Percentiles rank a stretch among this genome's conserved stretches.
These are phyloP conservation scores for Epichloe glyceriae DNA, from an alignment of 2,329 filamentous ascomycete genomes.

Conservation along the genomic window DNA sequence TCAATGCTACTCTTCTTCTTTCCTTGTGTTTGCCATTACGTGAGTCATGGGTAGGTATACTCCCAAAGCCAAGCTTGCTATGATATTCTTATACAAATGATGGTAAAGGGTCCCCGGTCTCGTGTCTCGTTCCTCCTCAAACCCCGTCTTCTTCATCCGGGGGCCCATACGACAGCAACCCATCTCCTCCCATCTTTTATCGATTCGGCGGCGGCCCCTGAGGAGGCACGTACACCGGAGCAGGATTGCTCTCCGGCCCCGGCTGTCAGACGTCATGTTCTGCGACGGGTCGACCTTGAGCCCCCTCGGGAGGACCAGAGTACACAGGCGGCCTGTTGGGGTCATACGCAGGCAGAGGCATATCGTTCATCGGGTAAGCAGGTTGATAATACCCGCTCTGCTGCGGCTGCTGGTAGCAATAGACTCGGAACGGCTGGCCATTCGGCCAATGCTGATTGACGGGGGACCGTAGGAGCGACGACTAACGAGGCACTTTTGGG, in stretches of 20 bases:
- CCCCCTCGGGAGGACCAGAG: conserved; percentile 31
- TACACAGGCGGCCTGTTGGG: conserved; percentile 44
- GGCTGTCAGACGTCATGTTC: conserved; percentile 16
- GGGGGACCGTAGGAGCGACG: conserved; percentile 15
- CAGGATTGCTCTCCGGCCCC: conserved; percentile 13
- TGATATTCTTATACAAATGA: not conserved
- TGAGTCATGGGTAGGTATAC: not conserved
- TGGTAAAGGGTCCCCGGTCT: not conserved
- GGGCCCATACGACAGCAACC: too few species aligned
- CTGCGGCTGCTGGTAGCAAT: conserved; percentile 11
- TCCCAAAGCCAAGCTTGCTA: not conserved
- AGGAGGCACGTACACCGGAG: conserved; percentile 27
- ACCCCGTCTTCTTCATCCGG: not conserved
- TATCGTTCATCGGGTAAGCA: conserved; percentile 36
- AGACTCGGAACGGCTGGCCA: conserved; percentile 15
- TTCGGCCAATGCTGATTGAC: conserved; percentile 7
- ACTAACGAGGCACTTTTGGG: conserved; percentile 37
- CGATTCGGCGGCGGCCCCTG: conserved; percentile 32
- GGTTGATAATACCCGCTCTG: conserved; percentile 7
- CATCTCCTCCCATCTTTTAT: not conserved
- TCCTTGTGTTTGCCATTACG: not conserved
- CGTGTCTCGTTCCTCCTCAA: not conserved
- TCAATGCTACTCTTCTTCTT: not conserved
- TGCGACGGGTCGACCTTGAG: conserved; percentile 42
- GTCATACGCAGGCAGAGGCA: conserved; percentile 46